Percentiles rank a stretch among this genome's conserved stretches.
Conservation (phyloP, 2,329 filamentous ascomycete species). For the Paracorniculantispora psalliotae region DNA sequence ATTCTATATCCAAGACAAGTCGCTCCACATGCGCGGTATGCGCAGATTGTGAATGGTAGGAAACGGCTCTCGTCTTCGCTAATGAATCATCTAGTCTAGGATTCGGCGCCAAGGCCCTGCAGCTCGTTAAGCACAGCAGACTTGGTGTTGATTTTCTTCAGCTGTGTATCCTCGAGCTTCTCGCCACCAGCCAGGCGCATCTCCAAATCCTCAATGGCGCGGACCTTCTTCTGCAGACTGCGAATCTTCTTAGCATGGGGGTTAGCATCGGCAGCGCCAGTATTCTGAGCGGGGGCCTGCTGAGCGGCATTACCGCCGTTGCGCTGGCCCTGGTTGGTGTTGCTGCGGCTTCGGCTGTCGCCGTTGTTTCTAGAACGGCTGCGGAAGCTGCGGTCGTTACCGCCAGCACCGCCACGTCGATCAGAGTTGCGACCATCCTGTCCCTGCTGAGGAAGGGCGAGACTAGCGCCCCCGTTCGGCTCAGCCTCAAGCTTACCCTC, state of each 20-base stretch:
- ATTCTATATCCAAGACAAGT: constrained; percentile 9
- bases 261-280: constrained; percentile 50
- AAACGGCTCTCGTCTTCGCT: background rate
- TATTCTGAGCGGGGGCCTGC: constrained; percentile 23
- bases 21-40: background rate
- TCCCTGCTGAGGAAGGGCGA: constrained; percentile 42
- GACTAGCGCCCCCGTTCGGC: constrained; percentile 41
- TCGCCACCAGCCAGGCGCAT: constrained; percentile 92
- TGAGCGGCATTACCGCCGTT: constrained; percentile 20
- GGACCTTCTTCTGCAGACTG: constrained; percentile 91
- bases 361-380: constrained; percentile 52
- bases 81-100: background rate
- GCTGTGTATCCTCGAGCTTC: constrained; percentile 96
- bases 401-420: constrained; percentile 45
- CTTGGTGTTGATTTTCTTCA: constrained; percentile 97
- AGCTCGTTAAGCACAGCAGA: constrained; percentile 78
- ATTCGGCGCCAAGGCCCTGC: constrained; percentile 46
- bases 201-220: constrained; percentile 95
- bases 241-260: constrained; percentile 93
- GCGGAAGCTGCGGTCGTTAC: constrained; percentile 43
- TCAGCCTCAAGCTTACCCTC: constrained; percentile 55
- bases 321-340: constrained; percentile 39
- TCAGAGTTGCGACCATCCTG: constrained; percentile 61
- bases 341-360: constrained; percentile 44
- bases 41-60: background rate